Conservation (phyloP, 2,329 filamentous ascomycete species). For the Colletotrichum sp. region DNA sequence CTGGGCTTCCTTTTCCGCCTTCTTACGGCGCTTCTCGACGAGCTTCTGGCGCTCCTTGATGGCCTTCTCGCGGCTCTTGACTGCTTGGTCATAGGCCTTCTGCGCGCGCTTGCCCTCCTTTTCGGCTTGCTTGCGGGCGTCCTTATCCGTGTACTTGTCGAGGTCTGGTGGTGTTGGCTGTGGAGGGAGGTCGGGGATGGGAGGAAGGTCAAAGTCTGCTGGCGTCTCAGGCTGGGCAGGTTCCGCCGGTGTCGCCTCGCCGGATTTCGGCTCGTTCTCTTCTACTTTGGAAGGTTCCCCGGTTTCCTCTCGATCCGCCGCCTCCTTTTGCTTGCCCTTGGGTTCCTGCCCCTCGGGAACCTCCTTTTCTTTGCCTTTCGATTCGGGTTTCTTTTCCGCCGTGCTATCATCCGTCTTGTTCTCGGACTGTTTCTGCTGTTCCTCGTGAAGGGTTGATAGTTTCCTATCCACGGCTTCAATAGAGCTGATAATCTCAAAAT, state of each 20-base stretch:
- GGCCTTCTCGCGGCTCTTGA: slow-evolving; percentile 70
- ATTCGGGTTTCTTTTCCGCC: neutral
- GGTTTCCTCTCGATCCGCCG: neutral
- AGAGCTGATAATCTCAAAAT: neutral
- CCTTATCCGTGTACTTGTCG: slow-evolving; percentile 65
- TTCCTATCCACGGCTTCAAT: neutral
- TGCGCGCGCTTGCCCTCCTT: slow-evolving; percentile 68
- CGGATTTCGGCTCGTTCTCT: too few relatives aligned
- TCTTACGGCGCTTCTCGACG: slow-evolving; percentile 57
- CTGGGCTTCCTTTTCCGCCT: slow-evolving; percentile 46
- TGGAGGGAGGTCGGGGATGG: slow-evolving; percentile 55
- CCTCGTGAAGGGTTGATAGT: slow-evolving; percentile 5
- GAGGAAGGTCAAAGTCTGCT: slow-evolving; percentile 36
- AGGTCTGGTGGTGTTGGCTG: slow-evolving; percentile 63
- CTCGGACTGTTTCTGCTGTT: neutral
- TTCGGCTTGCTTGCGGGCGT: slow-evolving; percentile 70
- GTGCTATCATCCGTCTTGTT: neutral
- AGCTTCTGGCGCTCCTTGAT: slow-evolving; percentile 68
- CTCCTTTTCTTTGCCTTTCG: neutral
- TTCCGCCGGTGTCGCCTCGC: neutral
- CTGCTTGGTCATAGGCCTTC: slow-evolving; percentile 69
- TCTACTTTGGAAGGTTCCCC: neutral
- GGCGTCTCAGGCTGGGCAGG: neutral
- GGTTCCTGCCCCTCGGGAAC: neutral
- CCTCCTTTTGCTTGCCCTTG: slow-evolving; percentile 11